These are phyloP conservation scores for Penicillium sp. DNA, from an alignment of 2,329 filamentous ascomycete species.

Conservation along the genomic window DNA sequence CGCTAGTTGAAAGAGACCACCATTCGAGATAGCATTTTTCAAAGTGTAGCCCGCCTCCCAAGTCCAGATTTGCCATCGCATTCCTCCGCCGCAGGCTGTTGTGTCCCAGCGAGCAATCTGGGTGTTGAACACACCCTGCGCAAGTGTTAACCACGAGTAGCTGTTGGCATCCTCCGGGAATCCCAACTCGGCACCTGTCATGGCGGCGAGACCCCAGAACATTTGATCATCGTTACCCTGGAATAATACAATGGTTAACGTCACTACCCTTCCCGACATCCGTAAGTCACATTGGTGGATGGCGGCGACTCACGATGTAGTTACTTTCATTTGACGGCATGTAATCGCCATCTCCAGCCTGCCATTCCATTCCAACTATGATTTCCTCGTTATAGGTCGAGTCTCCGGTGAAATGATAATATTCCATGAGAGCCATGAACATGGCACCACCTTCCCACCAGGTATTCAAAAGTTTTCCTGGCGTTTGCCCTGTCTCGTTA, in stretches of 20 bases:
- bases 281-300: neutral
- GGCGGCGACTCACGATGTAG: conserved; percentile 9
- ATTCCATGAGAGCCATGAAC: conserved; percentile 40
- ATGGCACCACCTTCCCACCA: conserved; percentile 46
- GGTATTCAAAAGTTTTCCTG: conserved; percentile 47
- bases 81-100: conserved; percentile 63
- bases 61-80: conserved; percentile 77
- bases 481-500: conserved; percentile 46
- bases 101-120: conserved; percentile 69
- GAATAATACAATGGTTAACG: neutral
- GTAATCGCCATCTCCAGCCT: conserved; percentile 37
- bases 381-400: conserved; percentile 36
- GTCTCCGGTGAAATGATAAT: conserved; percentile 42
- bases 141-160: conserved; percentile 50
- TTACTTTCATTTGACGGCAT: conserved; percentile 39
- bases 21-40: conserved; percentile 79
- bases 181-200: conserved; percentile 51
- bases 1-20: conserved; percentile 74
- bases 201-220: conserved; percentile 56
- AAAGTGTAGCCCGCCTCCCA: conserved; percentile 76
- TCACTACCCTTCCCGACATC: neutral
- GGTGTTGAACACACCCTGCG: conserved; percentile 68
- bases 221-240: conserved; percentile 56
- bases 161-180: conserved; percentile 27
- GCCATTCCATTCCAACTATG: conserved; percentile 33